These are phyloP conservation scores for Euphorbia tirucalli DNA, from an alignment of 345 rosid genomes.

Conservation along the genomic window DNA sequence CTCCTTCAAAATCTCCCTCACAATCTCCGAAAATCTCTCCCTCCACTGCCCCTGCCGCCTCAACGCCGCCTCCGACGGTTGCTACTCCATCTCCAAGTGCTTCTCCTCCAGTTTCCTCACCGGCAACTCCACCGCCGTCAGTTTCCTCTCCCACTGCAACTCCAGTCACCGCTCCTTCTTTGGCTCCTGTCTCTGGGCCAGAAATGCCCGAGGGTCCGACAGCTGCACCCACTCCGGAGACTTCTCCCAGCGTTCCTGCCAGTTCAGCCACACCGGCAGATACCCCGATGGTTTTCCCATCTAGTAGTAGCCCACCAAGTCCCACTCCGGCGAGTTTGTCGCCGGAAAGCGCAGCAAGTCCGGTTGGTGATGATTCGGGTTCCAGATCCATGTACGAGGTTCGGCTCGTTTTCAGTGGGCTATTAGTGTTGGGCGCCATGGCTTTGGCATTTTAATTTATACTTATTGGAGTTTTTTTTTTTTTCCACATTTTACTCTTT, in stretches of 20 bases:
- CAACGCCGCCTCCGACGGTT: conserved; percentile 17
- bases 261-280: conserved; percentile 46
- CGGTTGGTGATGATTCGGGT: conserved; percentile 42
- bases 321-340: conserved; percentile 26
- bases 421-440: conserved; percentile 9
- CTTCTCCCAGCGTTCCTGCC: conserved; percentile 38
- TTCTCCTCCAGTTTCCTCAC: conserved; percentile 24
- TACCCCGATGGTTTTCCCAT: conserved; percentile 53
- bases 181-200: conserved; percentile 28
- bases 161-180: too few species aligned
- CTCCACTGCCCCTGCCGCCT: neutral
- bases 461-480: too few species aligned
- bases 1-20: conserved; percentile 8
- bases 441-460: conserved; percentile 14
- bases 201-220: conserved; percentile 35
- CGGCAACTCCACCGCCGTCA: conserved; percentile 20
- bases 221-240: conserved; percentile 31
- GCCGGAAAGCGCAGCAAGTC: conserved; percentile 34
- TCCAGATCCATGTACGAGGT: conserved; percentile 31
- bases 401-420: conserved; percentile 3
- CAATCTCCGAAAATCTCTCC: conserved; percentile 12
- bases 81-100: conserved; percentile 20
- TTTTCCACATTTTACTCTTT: neutral
- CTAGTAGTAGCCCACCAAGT: conserved; percentile 39
- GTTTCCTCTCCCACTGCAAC: conserved; percentile 14